A percentile compares a stretch with the other conserved stretches of the same genome.
phyloP scores from a whole-genome alignment of 2,329 filamentous ascomycete species.

The Aspergillus proliferans region DNA sequence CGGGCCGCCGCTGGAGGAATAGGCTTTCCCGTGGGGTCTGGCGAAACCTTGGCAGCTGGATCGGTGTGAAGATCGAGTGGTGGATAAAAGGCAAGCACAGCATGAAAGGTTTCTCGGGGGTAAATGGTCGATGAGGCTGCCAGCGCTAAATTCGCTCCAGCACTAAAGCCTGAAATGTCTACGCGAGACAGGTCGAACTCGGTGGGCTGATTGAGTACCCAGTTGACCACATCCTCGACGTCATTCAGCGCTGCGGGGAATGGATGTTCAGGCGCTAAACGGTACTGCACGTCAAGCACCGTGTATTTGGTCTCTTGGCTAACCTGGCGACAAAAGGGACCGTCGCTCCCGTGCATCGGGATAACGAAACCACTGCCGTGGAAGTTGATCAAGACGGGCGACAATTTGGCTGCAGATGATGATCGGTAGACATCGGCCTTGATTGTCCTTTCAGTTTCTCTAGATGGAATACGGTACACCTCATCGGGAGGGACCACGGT shows the following conservation, averaged over 20 bases:
- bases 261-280: conserved; percentile 34
- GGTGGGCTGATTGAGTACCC: conserved; percentile 27
- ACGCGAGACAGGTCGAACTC: conserved; percentile 29
- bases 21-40: conserved; percentile 13
- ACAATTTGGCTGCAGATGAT: conserved; percentile 9
- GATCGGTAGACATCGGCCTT: conserved; percentile 27
- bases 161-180: conserved; percentile 39
- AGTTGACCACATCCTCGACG: conserved; percentile 34
- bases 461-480: conserved; percentile 23
- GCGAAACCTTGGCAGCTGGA: conserved; percentile 15
- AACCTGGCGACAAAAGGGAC: conserved; percentile 24
- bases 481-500: conserved; percentile 16
- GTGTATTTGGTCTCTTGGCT: conserved; percentile 21
- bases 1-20: conserved; percentile 19
- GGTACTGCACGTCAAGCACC: conserved; percentile 36
- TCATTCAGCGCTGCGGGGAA: conserved; percentile 38
- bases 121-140: conserved; percentile 24
- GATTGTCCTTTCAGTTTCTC: conserved; percentile 23
- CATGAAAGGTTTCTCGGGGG: conserved; percentile 24
- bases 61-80: conserved; percentile 18
- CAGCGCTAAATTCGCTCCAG: conserved; percentile 37
- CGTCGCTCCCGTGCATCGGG: conserved; percentile 25
- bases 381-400: conserved; percentile 28
- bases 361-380: conserved; percentile 31
- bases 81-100: conserved; percentile 30